Evolutionary conservation across 1,284 basidiomycete species (phyloP).

Genomic region (Pterulicium gracile): DNA sequence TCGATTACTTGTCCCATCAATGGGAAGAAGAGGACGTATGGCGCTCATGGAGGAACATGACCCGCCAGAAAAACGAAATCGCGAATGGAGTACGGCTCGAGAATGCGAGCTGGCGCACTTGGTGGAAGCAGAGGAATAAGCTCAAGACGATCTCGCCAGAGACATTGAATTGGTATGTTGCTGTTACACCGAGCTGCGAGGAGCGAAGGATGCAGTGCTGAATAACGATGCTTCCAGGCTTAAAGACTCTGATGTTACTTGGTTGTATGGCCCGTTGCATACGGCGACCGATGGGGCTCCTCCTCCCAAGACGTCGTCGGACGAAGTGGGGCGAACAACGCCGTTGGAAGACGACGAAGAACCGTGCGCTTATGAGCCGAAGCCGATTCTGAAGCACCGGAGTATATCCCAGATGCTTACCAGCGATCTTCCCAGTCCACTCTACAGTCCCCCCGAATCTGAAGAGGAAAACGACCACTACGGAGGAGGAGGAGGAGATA

Average conservation of each 20-base stretch:
- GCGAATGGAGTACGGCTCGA: slow-evolving; percentile 92
- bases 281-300: slow-evolving; percentile 72
- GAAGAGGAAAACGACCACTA: slow-evolving; percentile 23
- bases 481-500: slow-evolving; percentile 2
- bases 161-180: slow-evolving; percentile 93
- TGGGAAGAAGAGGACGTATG: slow-evolving; percentile 99
- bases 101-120: slow-evolving; percentile 97
- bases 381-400: slow-evolving; percentile 95
- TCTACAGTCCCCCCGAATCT: slow-evolving; percentile 39
- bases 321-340: slow-evolving; percentile 17
- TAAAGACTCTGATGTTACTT: slow-evolving; percentile 98
- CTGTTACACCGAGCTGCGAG: slow-evolving; percentile 9
- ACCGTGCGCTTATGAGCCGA: slow-evolving; percentile 34
- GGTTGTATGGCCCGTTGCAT: slow-evolving; percentile 97
- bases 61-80: slow-evolving; percentile 96
- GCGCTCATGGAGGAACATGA: slow-evolving; percentile 98
- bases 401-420: slow-evolving; percentile 87
- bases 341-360: slow-evolving; percentile 26
- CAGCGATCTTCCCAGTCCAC: slow-evolving; percentile 44
- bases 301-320: slow-evolving; percentile 32
- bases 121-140: slow-evolving; percentile 98
- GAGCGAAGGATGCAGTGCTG: background rate
- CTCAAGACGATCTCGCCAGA: slow-evolving; percentile 94
- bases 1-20: slow-evolving; percentile 84
- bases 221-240: slow-evolving; percentile 50